Base-by-base conservation (phyloP, 2,329 filamentous ascomycete genomes). In the Penicillium hordei region DNA sequence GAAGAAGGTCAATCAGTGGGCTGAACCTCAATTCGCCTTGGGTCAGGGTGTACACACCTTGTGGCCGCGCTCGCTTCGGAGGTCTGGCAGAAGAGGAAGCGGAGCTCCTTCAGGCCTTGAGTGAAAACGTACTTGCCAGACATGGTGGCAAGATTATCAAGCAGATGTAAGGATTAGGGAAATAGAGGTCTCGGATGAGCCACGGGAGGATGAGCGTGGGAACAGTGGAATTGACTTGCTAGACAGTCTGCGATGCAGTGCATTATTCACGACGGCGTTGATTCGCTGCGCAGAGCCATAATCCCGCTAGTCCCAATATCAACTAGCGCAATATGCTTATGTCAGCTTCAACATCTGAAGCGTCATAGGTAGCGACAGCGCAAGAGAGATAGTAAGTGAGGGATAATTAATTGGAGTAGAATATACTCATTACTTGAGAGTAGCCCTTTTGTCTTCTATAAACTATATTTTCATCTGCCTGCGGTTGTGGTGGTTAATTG, bases 61-160 rank as follows among this genome's bases (percentile, higher is more conserved):
- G 90, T 89, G 63, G 91, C 88, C 71, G 91, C 89, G 82, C 93
- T 96, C 75, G 91, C 88, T 75, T 96, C 89, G 65, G 89, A 90
- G 52, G 91, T 93, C 80, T 97, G 93, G 83, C 94, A 97, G 81
- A 97, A 93, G 70, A 96, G 84, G 81, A 99, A 99, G 75, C 94
- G 90, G 75, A 99, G 84, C 84, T 99, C 94, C 84, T 92, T 96
- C 76, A 99, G 83, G 66, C 86, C 82, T 77, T 91, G 89, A 68
- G 86, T 85, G 80, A 99, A 99, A 69, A 87, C 91, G 81, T 96
- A 97, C 83, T 94, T 96, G 79, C 84, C 82, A 68, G 92, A 91
- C 94, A 97, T 97, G 82, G 73, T 68, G 61, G 54, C 44, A 23
- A 17, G 4, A 52, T 64, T 49, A 52, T 48, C n/a, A 53, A 46